phyloP scores from a whole-genome alignment of 2,329 filamentous ascomycete species.

The Balansia obtecta region DNA sequence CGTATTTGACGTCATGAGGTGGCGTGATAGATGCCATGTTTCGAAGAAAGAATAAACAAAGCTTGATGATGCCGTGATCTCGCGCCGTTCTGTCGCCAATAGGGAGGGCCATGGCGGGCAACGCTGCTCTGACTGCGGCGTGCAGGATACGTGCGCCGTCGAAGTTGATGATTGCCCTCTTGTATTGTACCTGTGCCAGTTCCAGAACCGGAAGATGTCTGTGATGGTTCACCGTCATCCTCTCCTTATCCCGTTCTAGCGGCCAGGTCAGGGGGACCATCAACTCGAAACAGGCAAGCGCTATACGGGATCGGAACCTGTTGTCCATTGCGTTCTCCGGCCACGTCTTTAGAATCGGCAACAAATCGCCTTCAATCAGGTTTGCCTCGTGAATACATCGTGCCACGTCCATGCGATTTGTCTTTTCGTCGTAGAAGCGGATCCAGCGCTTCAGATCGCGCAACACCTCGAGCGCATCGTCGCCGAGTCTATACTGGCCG shows the following conservation, averaged over 20 bases:
- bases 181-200: constrained; percentile 80
- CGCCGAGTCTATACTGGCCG: constrained; percentile 76
- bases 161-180: constrained; percentile 75
- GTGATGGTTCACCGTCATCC: constrained; percentile 87
- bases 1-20: constrained; percentile 57
- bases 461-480: constrained; percentile 82
- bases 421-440: constrained; percentile 84
- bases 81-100: constrained; percentile 62
- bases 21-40: constrained; percentile 80
- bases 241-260: constrained; percentile 62
- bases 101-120: constrained; percentile 75
- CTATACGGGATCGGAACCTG: constrained; percentile 65
- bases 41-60: constrained; percentile 77
- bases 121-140: constrained; percentile 64
- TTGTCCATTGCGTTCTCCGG: constrained; percentile 59
- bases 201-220: constrained; percentile 83
- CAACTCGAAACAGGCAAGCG: constrained; percentile 78
- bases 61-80: constrained; percentile 85
- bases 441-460: constrained; percentile 94
- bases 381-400: constrained; percentile 87
- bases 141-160: constrained; percentile 67
- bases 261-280: constrained; percentile 93
- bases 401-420: constrained; percentile 88
- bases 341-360: constrained; percentile 81
- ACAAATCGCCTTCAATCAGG: constrained; percentile 75